These are phyloP conservation scores for Mucuna pruriens DNA, from an alignment of 306 rosid species.

Conservation along the genomic window DNA sequence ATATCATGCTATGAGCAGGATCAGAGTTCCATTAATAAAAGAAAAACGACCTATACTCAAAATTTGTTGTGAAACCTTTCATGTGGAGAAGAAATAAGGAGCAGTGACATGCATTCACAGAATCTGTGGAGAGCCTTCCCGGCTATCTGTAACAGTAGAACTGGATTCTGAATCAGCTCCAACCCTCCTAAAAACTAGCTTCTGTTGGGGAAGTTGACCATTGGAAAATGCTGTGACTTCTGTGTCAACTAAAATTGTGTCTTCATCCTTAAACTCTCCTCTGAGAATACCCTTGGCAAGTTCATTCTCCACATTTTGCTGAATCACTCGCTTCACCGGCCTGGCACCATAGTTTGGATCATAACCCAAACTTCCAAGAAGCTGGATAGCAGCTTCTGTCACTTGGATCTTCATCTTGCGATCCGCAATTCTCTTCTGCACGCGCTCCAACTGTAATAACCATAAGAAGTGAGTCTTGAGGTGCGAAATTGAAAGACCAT, in stretches of 20 bases:
- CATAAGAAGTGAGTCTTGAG: neutral
- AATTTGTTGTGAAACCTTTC: constrained; percentile 34
- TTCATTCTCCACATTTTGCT: constrained; percentile 87
- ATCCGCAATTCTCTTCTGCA: constrained; percentile 83
- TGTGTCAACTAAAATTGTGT: constrained; percentile 69
- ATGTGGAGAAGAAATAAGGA: neutral
- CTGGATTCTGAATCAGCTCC: constrained; percentile 47
- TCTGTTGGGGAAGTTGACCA: constrained; percentile 90
- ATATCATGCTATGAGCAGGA: constrained; percentile 36
- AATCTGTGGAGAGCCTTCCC: constrained; percentile 56
- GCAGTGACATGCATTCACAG: constrained; percentile 37
- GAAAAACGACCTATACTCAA: constrained; percentile 26
- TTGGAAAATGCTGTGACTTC: constrained; percentile 79
- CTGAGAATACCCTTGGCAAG: constrained; percentile 91
- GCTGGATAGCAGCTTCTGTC: constrained; percentile 81
- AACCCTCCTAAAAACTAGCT: constrained; percentile 64
- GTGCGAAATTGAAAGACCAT: neutral
- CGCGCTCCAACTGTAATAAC: constrained; percentile 76
- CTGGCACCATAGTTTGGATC: constrained; percentile 97
- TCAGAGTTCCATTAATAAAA: neutral
- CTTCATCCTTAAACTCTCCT: constrained; percentile 95
- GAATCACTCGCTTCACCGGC: constrained; percentile 97
- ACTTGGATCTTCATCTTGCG: constrained; percentile 81
- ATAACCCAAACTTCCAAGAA: constrained; percentile 90
- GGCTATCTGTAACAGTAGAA: constrained; percentile 37